Conservation (phyloP, 2,329 filamentous ascomycete genomes). For the Aspergillus ibericus region DNA sequence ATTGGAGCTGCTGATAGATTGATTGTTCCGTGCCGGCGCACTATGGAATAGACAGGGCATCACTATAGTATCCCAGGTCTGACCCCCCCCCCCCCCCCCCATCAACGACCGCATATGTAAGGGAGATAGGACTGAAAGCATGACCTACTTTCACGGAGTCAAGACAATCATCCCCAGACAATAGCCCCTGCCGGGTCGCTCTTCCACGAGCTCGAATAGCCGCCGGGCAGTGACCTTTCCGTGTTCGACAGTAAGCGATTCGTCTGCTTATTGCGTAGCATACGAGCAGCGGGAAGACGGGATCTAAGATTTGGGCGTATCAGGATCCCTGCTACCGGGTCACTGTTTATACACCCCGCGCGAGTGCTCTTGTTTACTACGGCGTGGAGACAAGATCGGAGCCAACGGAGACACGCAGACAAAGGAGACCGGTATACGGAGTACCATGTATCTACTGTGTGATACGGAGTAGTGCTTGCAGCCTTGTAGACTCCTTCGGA, state of each 20-base stretch:
- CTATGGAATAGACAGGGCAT: neutral
- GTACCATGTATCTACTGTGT: neutral
- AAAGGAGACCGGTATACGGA: neutral
- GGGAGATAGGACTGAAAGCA: neutral
- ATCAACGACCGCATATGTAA: neutral
- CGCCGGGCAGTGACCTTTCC: neutral
- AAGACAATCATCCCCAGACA: neutral
- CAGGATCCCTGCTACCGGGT: neutral
- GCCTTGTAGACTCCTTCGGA: neutral
- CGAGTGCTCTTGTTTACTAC: neutral
- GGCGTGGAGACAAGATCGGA: neutral
- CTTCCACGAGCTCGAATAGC: neutral
- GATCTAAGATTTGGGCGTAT: neutral
- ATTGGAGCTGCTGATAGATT: neutral
- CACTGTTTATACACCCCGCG: neutral
- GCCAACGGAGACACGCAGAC: neutral
- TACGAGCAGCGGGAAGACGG: neutral
- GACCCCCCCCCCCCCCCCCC: neutral
- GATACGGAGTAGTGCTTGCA: neutral
- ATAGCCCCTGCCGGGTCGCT: neutral
- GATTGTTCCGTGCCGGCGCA: neutral
- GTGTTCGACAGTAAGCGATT: neutral
- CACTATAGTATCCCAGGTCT: neutral
- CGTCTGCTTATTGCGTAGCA: neutral
- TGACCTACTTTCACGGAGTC: neutral